These are phyloP conservation scores for Hyparrhenia diplandra DNA, from an alignment of 176 grass and related monocot genomes.

Conservation along the genomic window DNA sequence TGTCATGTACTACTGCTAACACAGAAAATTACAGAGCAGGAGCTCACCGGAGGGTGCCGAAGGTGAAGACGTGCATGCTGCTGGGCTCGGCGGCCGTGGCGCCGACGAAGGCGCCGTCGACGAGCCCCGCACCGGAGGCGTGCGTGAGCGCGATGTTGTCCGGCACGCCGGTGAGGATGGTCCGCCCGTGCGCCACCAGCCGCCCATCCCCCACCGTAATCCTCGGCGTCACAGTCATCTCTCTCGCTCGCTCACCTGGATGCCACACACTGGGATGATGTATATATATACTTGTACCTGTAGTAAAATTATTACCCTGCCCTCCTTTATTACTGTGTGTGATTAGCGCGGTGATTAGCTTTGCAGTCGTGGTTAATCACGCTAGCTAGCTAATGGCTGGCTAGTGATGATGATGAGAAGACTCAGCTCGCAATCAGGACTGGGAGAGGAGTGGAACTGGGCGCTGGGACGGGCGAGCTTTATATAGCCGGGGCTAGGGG, in stretches of 20 bases:
- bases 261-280: neutral
- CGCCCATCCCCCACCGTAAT: conserved; percentile 46
- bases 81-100: conserved; percentile 41
- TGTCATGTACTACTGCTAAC: too few species aligned
- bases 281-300: neutral
- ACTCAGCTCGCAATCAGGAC: neutral
- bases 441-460: neutral
- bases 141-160: conserved; percentile 52
- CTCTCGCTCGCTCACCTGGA: neutral
- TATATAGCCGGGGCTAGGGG: neutral
- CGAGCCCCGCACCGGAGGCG: conserved; percentile 36
- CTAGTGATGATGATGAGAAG: neutral
- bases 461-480: neutral
- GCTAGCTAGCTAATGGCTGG: neutral
- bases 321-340: neutral
- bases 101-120: conserved; percentile 60
- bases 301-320: too few species aligned
- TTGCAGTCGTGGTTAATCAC: neutral
- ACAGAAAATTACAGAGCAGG: too few species aligned
- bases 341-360: neutral
- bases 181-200: conserved; percentile 53
- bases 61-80: conserved; percentile 61
- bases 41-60: conserved; percentile 57
- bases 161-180: conserved; percentile 54
- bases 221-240: conserved; percentile 62